A percentile compares a stretch with the other conserved stretches of the same genome.
Conservation (phyloP, 352 stramenopile species). For the Phytophthora cajani region DNA sequence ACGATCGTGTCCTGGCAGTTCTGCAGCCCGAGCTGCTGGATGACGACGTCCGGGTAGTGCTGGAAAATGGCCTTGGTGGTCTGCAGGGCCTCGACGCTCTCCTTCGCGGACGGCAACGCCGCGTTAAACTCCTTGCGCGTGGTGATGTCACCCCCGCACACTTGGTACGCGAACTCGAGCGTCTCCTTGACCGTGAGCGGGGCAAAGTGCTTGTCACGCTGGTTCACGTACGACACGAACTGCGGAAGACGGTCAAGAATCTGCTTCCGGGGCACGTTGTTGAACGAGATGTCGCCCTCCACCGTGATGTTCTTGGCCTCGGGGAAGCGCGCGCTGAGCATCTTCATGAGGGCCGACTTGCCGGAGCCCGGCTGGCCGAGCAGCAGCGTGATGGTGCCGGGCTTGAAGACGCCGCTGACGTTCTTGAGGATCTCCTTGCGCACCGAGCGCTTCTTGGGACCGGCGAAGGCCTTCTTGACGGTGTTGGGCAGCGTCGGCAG, state of each 20-base stretch:
- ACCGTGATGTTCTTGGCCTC: slow-evolving; percentile 40
- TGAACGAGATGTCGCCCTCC: slow-evolving; percentile 46
- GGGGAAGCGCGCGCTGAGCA: slow-evolving; percentile 43
- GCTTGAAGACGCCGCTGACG: slow-evolving; percentile 36
- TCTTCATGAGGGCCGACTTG: slow-evolving; percentile 48
- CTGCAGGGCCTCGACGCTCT: slow-evolving; percentile 31
- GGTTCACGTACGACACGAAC: slow-evolving; percentile 23
- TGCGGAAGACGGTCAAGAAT: slow-evolving; percentile 47
- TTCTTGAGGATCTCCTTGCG: slow-evolving; percentile 47
- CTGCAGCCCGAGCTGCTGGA: slow-evolving; percentile 17
- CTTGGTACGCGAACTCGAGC: slow-evolving; percentile 30
- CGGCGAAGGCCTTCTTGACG: slow-evolving; percentile 39
- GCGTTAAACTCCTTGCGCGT: slow-evolving; percentile 28
- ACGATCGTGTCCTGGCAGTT: slow-evolving; percentile 15
- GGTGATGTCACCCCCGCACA: slow-evolving; percentile 35
- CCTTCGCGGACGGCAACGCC: slow-evolving; percentile 37
- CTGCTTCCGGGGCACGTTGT: slow-evolving; percentile 37
- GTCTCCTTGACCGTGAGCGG: slow-evolving; percentile 24
- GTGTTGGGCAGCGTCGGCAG: slow-evolving; percentile 42
- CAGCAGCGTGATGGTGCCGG: slow-evolving; percentile 45
- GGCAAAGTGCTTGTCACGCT: slow-evolving; percentile 27
- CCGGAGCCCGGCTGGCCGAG: slow-evolving; percentile 37
- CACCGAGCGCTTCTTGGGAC: slow-evolving; percentile 35
- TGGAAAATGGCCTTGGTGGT: slow-evolving; percentile 14
- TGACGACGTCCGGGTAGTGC: slow-evolving; percentile 19